A percentile compares a stretch with the other conserved stretches of the same genome.
These are phyloP conservation scores for Neltuma alba DNA, from an alignment of 306 rosid species.

Conservation along the genomic window DNA sequence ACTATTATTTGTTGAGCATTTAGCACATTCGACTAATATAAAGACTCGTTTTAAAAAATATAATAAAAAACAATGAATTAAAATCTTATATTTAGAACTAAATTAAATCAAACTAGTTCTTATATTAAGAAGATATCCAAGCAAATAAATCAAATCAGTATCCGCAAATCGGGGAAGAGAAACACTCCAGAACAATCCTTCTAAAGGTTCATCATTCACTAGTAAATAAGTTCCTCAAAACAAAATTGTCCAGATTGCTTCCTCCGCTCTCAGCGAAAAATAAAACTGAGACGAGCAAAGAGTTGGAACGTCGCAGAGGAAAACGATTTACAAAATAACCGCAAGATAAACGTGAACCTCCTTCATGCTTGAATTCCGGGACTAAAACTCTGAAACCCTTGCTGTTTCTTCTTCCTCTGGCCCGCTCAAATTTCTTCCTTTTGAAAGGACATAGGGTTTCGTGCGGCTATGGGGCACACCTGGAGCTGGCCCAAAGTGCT, in stretches of 20 bases:
- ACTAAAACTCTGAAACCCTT: slow-evolving; percentile 46
- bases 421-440: slow-evolving; percentile 54
- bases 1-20: too few species aligned
- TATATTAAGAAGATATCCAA: too few species aligned
- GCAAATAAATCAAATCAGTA: background rate
- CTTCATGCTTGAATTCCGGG: background rate
- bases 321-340: background rate
- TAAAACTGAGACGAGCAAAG: background rate
- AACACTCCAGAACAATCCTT: background rate
- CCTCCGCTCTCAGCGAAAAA: background rate
- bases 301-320: background rate
- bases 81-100: too few species aligned
- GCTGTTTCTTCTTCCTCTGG: slow-evolving; percentile 54
- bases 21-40: too few species aligned
- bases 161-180: too few species aligned
- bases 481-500: slow-evolving; percentile 57
- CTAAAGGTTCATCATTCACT: background rate
- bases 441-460: slow-evolving; percentile 48
- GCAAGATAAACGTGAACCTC: background rate
- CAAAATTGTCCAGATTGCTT: background rate
- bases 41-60: too few species aligned
- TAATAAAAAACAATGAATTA: too few species aligned
- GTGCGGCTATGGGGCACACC: slow-evolving; percentile 58
- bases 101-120: too few species aligned
- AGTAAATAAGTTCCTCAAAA: background rate